Percentiles rank a stretch among this genome's conserved stretches.
Conservation (phyloP, 139 green algal genomes). For the Chlamydomonas sp. region DNA sequence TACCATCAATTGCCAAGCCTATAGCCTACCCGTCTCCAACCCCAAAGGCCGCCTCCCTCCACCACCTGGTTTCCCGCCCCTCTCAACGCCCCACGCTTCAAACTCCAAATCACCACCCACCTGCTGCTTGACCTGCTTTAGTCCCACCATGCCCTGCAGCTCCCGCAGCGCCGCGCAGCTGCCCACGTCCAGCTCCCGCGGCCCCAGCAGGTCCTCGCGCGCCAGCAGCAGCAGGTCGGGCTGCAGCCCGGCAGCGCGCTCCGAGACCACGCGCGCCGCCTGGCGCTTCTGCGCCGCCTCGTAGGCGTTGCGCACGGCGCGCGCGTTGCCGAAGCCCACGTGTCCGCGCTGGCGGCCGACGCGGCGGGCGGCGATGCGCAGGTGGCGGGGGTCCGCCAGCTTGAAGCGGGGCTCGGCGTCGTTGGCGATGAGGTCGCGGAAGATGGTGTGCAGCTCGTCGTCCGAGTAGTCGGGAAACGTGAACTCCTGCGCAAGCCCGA, state of each 20-base stretch:
- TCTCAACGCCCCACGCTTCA: no score
- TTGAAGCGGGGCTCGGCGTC: slow-evolving; percentile 35
- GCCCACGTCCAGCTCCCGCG: slow-evolving; percentile 43
- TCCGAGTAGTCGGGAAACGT: slow-evolving; percentile 53
- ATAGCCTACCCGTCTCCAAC: no score
- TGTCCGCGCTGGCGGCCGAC: slow-evolving; percentile 51
- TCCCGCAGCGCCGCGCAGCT: slow-evolving; percentile 38
- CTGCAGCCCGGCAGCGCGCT: neutral
- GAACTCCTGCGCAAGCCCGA: slow-evolving; percentile 24
- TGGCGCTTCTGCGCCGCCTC: slow-evolving; percentile 50
- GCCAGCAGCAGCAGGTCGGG: slow-evolving; percentile 46
- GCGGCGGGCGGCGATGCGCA: slow-evolving; percentile 47
- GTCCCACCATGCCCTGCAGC: slow-evolving; percentile 47
- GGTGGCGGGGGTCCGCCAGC: slow-evolving; percentile 47
- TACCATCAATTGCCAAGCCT: no score
- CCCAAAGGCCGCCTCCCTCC: no score
- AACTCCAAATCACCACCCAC: neutral
- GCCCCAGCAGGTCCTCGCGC: slow-evolving; percentile 62
- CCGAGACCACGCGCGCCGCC: slow-evolving; percentile 33
- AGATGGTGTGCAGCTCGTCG: slow-evolving; percentile 53
- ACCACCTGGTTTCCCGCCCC: neutral
- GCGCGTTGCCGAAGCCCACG: slow-evolving; percentile 62
- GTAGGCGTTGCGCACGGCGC: slow-evolving; percentile 56
- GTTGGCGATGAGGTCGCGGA: slow-evolving; percentile 36
- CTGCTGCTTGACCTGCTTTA: slow-evolving; percentile 52